Percentiles rank a stretch among this genome's conserved stretches.
Conservation (phyloP, 208 protist species). For the Tetramitus jugosus region DNA sequence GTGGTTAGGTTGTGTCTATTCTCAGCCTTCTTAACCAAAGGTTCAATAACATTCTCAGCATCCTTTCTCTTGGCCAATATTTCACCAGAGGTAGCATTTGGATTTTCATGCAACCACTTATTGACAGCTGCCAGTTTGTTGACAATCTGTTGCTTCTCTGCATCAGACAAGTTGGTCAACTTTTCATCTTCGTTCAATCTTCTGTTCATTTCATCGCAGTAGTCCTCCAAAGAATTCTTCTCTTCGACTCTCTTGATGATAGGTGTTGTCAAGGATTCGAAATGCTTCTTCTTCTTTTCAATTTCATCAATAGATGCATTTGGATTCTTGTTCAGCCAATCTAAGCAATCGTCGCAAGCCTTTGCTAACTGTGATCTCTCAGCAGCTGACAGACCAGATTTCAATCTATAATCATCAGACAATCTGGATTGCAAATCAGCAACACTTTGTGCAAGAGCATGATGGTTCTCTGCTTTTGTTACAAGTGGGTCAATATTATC, state of each 20-base stretch:
- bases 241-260: background rate
- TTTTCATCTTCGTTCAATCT: background rate
- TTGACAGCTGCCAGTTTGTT: constrained; percentile 72
- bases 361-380: constrained; percentile 70
- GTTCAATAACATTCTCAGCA: background rate
- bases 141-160: constrained; percentile 58
- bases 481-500: background rate
- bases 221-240: constrained; percentile 6
- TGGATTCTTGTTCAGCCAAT: constrained; percentile 3
- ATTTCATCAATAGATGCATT: background rate
- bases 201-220: background rate
- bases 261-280: background rate
- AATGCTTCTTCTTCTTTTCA: background rate
- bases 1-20: background rate
- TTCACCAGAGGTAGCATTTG: constrained; percentile 32
- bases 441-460: background rate
- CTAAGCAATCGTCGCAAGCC: constrained; percentile 32
- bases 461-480: background rate
- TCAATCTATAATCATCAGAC: background rate
- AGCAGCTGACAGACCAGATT: constrained; percentile 45
- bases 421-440: background rate
- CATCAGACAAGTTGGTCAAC: background rate
- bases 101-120: constrained; percentile 87
- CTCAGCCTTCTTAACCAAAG: background rate
- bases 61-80: background rate